These are phyloP conservation scores for Colletotrichum falcatum DNA, from an alignment of 2,329 filamentous ascomycete genomes.

Conservation along the genomic window DNA sequence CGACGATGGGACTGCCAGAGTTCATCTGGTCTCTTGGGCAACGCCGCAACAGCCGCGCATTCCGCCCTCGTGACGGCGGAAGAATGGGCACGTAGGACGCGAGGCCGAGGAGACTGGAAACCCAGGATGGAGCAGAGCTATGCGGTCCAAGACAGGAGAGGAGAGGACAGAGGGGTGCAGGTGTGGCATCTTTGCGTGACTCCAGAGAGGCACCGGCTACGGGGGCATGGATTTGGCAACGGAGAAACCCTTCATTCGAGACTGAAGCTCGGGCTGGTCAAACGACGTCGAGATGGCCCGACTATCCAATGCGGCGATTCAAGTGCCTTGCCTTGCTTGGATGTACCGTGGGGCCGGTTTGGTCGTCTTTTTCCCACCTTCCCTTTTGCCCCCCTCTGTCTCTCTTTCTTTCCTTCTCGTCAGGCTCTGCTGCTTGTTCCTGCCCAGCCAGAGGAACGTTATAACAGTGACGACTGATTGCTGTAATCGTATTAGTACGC, in stretches of 20 bases:
- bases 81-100: not conserved
- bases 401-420: not conserved
- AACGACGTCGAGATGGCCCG: not conserved
- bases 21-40: not conserved
- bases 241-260: not conserved
- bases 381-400: too few species aligned
- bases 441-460: not conserved
- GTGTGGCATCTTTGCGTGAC: not conserved
- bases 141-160: not conserved
- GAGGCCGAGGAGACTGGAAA: not conserved
- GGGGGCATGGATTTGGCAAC: not conserved
- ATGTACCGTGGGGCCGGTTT: not conserved
- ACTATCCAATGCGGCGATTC: conserved; percentile 5
- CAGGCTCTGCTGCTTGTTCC: not conserved
- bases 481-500: not conserved
- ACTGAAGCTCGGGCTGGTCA: not conserved
- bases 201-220: not conserved
- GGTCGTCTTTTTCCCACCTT: not conserved
- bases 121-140: not conserved
- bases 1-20: not conserved
- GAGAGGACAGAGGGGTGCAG: not conserved
- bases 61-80: not conserved
- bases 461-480: not conserved
- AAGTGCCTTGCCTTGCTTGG: conserved; percentile 4
- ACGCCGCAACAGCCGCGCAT: not conserved